phyloP scores from a whole-genome alignment of 1,284 basidiomycete genomes.

The Melampsora abietis-canadensis region DNA sequence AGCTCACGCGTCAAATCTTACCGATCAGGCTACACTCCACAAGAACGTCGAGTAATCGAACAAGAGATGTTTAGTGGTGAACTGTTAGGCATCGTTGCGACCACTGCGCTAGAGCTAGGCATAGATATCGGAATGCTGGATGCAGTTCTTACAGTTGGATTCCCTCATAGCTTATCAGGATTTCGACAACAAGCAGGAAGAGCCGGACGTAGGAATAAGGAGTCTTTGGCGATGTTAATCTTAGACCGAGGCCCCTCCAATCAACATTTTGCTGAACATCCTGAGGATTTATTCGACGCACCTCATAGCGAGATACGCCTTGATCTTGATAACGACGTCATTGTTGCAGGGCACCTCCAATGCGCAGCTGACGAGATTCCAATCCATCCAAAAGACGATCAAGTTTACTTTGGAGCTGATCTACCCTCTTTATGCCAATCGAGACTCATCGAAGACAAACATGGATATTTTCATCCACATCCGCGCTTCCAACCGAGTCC shows the following conservation, averaged over 20 bases:
- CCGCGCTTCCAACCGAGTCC: conserved; percentile 57
- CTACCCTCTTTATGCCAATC: conserved; percentile 58
- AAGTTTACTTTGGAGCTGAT: conserved; percentile 66
- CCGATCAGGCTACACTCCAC: conserved; percentile 67
- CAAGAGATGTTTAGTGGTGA: conserved; percentile 78
- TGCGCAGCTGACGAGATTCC: conserved; percentile 87
- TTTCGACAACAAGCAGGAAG: conserved; percentile 85
- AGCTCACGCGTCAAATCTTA: conserved; percentile 76
- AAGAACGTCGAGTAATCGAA: conserved; percentile 81
- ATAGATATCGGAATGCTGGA: conserved; percentile 85
- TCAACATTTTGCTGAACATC: conserved; percentile 70
- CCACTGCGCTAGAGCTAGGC: conserved; percentile 83
- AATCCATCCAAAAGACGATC: conserved; percentile 63
- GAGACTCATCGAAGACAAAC: conserved; percentile 61
- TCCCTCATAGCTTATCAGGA: conserved; percentile 72
- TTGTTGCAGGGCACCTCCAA: conserved; percentile 80
- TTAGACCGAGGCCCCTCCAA: conserved; percentile 71
- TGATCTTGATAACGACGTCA: conserved; percentile 70
- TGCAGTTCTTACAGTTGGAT: conserved; percentile 83
- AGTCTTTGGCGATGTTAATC: conserved; percentile 76
- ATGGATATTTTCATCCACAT: conserved; percentile 59
- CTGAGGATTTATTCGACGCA: conserved; percentile 63
- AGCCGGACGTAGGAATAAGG: conserved; percentile 75
- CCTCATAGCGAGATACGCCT: conserved; percentile 52
- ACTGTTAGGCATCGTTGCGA: conserved; percentile 78